Percentiles rank a stretch among this genome's conserved stretches.
These are phyloP conservation scores for Penicillium pancosmium DNA, from an alignment of 495 filamentous ascomycete species.

Conservation along the genomic window DNA sequence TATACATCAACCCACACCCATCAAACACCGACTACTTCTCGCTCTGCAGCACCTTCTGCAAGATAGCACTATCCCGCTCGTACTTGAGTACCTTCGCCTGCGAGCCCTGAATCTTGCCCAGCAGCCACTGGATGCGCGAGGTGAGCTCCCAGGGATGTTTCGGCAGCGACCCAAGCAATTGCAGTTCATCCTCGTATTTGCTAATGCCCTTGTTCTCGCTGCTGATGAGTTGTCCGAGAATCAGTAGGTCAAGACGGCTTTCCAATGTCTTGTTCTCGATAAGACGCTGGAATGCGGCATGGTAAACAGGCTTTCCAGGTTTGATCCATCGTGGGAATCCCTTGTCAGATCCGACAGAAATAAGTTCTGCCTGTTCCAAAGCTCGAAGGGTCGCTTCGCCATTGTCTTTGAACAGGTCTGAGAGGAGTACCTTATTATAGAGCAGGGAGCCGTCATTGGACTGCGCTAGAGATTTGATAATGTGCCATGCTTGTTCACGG, in stretches of 20 bases:
- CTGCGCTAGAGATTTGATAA: slow-evolving; percentile 72
- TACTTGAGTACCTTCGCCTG: slow-evolving; percentile 76
- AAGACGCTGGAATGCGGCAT: slow-evolving; percentile 74
- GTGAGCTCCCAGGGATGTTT: slow-evolving; percentile 64
- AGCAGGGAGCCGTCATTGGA: slow-evolving; percentile 57
- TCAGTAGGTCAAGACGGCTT: slow-evolving; percentile 72
- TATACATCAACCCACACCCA: not conserved
- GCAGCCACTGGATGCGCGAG: slow-evolving; percentile 67
- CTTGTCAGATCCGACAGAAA: slow-evolving; percentile 69
- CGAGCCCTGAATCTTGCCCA: slow-evolving; percentile 67
- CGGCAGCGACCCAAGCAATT: slow-evolving; percentile 61
- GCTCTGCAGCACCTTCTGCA: slow-evolving; percentile 63
- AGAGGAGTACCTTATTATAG: slow-evolving; percentile 82
- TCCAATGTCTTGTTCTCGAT: slow-evolving; percentile 71
- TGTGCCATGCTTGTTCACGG: slow-evolving; percentile 83
- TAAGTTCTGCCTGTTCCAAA: slow-evolving; percentile 85
- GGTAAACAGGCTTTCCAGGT: slow-evolving; percentile 86
- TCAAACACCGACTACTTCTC: slow-evolving; percentile 24
- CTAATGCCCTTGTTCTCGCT: slow-evolving; percentile 74
- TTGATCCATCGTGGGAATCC: slow-evolving; percentile 77
- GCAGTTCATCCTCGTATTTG: slow-evolving; percentile 79
- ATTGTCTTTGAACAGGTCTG: slow-evolving; percentile 66
- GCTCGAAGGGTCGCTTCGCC: slow-evolving; percentile 75
- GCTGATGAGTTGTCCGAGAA: slow-evolving; percentile 66
- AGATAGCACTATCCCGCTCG: slow-evolving; percentile 67